These are phyloP conservation scores for Fusarium pseudocircinatum DNA, from an alignment of 2,329 filamentous ascomycete genomes.

Conservation along the genomic window DNA sequence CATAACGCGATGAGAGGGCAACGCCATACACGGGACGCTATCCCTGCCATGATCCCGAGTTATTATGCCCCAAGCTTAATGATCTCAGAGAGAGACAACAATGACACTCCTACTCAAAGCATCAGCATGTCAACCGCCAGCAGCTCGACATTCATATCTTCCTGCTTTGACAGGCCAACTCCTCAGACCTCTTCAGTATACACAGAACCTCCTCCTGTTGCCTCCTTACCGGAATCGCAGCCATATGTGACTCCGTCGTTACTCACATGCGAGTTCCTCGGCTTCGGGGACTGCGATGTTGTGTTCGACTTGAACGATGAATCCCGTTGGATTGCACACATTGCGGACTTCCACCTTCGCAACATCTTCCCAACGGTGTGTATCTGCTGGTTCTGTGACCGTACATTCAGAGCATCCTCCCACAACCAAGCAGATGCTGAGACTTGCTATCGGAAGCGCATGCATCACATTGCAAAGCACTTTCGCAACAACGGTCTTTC, in stretches of 20 bases:
- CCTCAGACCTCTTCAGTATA: slow-evolving; percentile 18
- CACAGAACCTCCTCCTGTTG: slow-evolving; percentile 36
- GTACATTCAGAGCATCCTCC: slow-evolving; percentile 46
- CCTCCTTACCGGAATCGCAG: slow-evolving; percentile 12
- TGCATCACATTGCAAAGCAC: slow-evolving; percentile 62
- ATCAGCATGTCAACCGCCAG: slow-evolving; percentile 21
- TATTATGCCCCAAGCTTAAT: slow-evolving; percentile 28
- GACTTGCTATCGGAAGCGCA: slow-evolving; percentile 51
- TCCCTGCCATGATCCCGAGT: background rate
- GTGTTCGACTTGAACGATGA: slow-evolving; percentile 52
- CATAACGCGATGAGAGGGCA: slow-evolving; percentile 14
- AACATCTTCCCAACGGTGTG: slow-evolving; percentile 48
- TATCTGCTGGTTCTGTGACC: slow-evolving; percentile 63
- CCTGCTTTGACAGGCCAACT: slow-evolving; percentile 15
- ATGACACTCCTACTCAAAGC: slow-evolving; percentile 1
- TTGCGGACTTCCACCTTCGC: slow-evolving; percentile 49
- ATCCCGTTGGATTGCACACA: slow-evolving; percentile 59
- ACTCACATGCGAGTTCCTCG: slow-evolving; percentile 55
- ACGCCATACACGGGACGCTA: background rate
- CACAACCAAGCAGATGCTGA: slow-evolving; percentile 1
- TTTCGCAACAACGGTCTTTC: slow-evolving; percentile 45
- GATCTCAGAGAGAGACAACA: slow-evolving; percentile 6
- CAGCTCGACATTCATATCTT: slow-evolving; percentile 16
- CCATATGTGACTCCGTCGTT: background rate
- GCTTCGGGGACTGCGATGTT: slow-evolving; percentile 48